Base-by-base conservation (phyloP, 345 rosid genomes). In the Brassica napus region DNA sequence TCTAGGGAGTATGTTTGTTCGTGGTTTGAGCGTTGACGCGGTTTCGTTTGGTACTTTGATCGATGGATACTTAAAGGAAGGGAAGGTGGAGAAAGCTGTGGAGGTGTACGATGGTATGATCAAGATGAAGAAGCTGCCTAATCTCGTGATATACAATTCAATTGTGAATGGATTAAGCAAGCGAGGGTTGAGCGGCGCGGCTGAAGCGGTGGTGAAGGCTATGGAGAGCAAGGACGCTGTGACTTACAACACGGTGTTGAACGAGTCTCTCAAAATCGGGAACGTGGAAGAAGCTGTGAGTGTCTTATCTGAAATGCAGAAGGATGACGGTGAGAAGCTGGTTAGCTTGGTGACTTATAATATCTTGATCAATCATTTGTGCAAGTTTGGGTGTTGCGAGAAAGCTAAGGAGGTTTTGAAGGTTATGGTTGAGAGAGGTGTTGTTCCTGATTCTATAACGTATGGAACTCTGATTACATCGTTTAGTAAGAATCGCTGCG, bases 21-120 rank as follows among this genome's bases (percentile, higher is more conserved):
- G 21, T 14, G 91, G 94, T 59, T 74, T 89, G 72, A 74, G 59
- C 77, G 91, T 91, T 18, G 88, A 79, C 55, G 68, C 70, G 14
- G 65, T 87, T 71, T 87, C 94, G 2, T 92, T 89, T 44, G 90
- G 88, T 74, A 84, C 87, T 58, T 78, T 92, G 82, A 88, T 92
- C 7, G 84, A 89, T 39, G 89, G 89, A 24, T 82, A 89, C 72
- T 75, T 87, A 77, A 88, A 88, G 68, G 86, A 85, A 83, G 89
- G 94, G 39, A 82, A 81, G 57, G 31, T 91, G 58, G 86, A 87
- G 54, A 77, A n/a, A 66, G 90, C 98, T 3, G 37, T 86, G 4
- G 75, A 73, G 35, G 55, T 86, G 14, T 86, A 88, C 30, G 89
- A 85, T 11, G 71, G 64, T 72, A 83, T 89, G 86, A 24, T 74